phyloP scores from a whole-genome alignment of 139 green algal genomes.

The Chlorella sorokiniana region DNA sequence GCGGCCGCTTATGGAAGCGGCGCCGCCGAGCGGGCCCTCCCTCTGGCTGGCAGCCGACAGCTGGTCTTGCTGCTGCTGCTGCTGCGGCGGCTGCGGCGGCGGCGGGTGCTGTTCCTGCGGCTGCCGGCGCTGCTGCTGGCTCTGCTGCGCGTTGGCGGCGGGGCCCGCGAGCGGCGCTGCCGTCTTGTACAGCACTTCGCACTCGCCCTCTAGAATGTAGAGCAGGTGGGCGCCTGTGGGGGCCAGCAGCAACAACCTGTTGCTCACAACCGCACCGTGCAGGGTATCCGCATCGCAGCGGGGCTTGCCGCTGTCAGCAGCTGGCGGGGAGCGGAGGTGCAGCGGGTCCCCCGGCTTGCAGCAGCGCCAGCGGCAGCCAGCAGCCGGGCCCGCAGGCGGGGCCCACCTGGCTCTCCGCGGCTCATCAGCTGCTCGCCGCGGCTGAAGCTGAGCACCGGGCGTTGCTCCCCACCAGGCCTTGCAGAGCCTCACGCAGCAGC shows the following conservation, averaged over 20 bases:
- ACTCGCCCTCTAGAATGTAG: slow-evolving; percentile 57
- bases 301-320: neutral
- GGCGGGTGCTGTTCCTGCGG: neutral
- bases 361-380: too few species aligned
- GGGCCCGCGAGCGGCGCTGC: neutral
- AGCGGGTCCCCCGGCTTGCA: neutral
- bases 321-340: neutral
- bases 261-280: too few species aligned
- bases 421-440: neutral
- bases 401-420: slow-evolving; percentile 8
- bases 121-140: neutral
- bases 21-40: neutral
- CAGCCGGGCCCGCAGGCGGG: neutral
- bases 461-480: neutral
- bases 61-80: neutral
- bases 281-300: too few species aligned
- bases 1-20: too few species aligned
- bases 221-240: slow-evolving; percentile 34
- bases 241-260: too few species aligned
- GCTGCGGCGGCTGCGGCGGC: neutral
- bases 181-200: slow-evolving; percentile 44
- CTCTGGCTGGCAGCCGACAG: neutral
- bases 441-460: slow-evolving; percentile 13
- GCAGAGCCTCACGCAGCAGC: neutral
- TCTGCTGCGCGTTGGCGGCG: neutral